phyloP scores from a whole-genome alignment of 2,329 filamentous ascomycete species.

The Fusarium pseudograminearum region DNA sequence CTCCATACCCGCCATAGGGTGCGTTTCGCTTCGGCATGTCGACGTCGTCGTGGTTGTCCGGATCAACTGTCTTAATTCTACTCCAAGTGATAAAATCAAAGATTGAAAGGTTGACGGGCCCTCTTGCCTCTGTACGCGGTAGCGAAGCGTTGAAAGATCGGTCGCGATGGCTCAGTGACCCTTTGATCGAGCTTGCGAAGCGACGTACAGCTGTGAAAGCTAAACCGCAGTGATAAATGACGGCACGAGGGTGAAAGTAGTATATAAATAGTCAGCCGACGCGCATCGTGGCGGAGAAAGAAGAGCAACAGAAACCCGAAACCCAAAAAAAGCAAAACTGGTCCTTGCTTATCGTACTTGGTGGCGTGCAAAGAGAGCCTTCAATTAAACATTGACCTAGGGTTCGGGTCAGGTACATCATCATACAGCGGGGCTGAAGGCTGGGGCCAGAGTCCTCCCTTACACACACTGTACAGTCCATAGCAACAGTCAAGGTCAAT shows the following conservation, averaged over 20 bases:
- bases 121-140: conserved; percentile 30
- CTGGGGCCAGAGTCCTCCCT: conserved; percentile 16
- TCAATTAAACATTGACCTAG: conserved; percentile 16
- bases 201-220: conserved; percentile 21
- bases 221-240: conserved; percentile 13
- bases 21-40: conserved; percentile 50
- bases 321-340: conserved; percentile 6
- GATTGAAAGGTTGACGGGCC: conserved; percentile 36
- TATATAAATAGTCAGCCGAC: conserved; percentile 46
- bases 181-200: conserved; percentile 32
- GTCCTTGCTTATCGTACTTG: conserved; percentile 19
- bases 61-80: conserved; percentile 16
- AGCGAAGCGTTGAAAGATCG: conserved; percentile 24
- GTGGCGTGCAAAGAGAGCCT: conserved; percentile 17
- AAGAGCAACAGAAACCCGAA: conserved; percentile 6
- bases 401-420: conserved; percentile 9
- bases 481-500: neutral
- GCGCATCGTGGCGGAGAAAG: conserved; percentile 43
- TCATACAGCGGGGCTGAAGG: conserved; percentile 3
- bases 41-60: conserved; percentile 8
- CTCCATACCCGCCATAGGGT: conserved; percentile 25
- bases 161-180: conserved; percentile 1
- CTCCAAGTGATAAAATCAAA: conserved; percentile 40
- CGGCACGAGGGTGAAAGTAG: conserved; percentile 44
- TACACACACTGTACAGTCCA: neutral